These are phyloP conservation scores for Aspergillus ochraceoroseus DNA, from an alignment of 2,329 filamentous ascomycete genomes.

Conservation along the genomic window DNA sequence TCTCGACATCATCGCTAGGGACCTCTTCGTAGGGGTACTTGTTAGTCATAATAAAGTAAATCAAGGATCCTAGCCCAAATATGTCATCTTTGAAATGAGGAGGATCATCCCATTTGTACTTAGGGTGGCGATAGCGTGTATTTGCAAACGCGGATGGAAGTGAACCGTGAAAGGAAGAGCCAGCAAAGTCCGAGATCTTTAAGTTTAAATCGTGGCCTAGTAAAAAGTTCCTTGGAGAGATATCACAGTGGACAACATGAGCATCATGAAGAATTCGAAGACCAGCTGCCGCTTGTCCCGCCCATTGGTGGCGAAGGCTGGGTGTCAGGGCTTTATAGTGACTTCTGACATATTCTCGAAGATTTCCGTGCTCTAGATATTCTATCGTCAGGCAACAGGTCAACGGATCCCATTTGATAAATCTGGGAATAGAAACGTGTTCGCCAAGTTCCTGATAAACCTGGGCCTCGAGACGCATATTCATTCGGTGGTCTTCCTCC, in stretches of 20 bases:
- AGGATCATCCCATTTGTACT: not conserved
- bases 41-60: conserved; percentile 4
- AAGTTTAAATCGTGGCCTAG: not conserved
- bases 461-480: conserved; percentile 1
- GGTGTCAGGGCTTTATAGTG: not conserved
- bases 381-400: conserved; percentile 3
- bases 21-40: conserved; percentile 5
- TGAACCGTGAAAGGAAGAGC: not conserved
- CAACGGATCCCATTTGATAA: not conserved
- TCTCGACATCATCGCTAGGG: conserved; percentile 2
- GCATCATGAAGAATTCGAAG: not conserved
- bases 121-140: not conserved
- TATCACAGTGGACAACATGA: not conserved
- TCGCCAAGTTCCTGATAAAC: not conserved
- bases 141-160: not conserved
- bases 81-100: conserved; percentile 3
- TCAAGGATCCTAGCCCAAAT: not conserved
- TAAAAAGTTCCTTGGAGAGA: conserved; percentile 2
- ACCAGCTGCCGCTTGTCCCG: not conserved
- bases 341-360: not conserved
- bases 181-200: not conserved
- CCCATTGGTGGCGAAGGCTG: not conserved
- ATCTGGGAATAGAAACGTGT: not conserved
- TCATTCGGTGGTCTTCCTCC: not conserved
- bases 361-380: conserved; percentile 1